Evolutionary conservation across 176 grass and related monocot genomes (phyloP), one percentile per base, ranked within the genome.

Genomic region (Zoysia japonica): DNA sequence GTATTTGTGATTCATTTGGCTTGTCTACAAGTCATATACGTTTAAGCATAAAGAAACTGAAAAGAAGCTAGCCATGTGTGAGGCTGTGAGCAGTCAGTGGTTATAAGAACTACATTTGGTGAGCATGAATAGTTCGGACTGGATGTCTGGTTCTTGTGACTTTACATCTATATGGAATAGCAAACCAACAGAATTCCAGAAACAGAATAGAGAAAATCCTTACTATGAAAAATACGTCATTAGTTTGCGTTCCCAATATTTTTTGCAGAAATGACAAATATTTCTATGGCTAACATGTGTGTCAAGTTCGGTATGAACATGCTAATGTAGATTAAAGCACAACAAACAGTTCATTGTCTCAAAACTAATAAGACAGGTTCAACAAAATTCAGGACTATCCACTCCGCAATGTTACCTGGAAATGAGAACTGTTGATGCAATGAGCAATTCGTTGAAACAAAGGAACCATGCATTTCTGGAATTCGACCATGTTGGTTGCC

Each of bases 381-480:
- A 47, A 63, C n/a, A 15, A 36, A 62, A 47, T 47, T 76, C 16
- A 42, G 39, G 17, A 53, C 9, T 47, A 10, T 36, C 11, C 2
- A 62, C 47, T 57, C 74, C 60, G 47, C 20, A 42, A 61, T 46
- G 61, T 41, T 77, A 93, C 91, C 91, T 93, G 91, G 83, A 93
- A 93, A 38, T 93, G 82, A 11, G 55, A 90, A 50, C 87, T 93
- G 42, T 87, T 93, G 67, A 93, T 80, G 63, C 91, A 90, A 48
- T 42, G 81, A 60, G 80, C 81, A 85, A 93, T 87, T 72, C 87
- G 54, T 54, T 36, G 69, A 73, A 93, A 93, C 60, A 93, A 87
- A 0, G 91, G 87, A n/a, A 83, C 69, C 91, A 90, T 85, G 48
- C 81, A 93, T 75, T 90, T 88, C 67, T 93, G 91, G 72, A 89